Base-by-base conservation (phyloP, 2,329 filamentous ascomycete species). In the Neopestalotiopsis clavispora region DNA sequence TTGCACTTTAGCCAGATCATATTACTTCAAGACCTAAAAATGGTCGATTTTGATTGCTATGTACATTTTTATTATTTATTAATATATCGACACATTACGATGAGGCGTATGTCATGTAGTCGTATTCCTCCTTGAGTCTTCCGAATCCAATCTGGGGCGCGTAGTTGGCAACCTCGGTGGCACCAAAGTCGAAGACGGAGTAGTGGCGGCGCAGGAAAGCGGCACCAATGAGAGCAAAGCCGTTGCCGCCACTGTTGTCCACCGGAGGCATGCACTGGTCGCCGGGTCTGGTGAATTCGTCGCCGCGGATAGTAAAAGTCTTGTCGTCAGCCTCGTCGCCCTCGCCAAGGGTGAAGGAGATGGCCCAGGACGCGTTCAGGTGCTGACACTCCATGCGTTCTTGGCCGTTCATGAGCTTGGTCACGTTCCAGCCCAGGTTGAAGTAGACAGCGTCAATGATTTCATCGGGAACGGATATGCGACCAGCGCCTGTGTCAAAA, bases 231-330 rank as follows among this genome's bases (percentile, higher is more conserved):
- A 81, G 72, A n/a, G 74, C 74, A 61, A 78, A 75, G 4, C 72
- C 73, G 4, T 69, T 62, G 17, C 28, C 6, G 0, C 72, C 73
- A 17, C 74, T 72, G 23, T 71, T 63, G 9, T 79, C 73, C 9
- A 81, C 77, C 0, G 80, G 80, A 13, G 79, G 79, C 75, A 75
- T 79, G 78, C 79, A 81, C 2, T 79, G 78, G 67, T 80, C 80
- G 1, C 79, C 79, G 0, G 78, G 76, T 0, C 69, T 17, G 17
- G 72, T 72, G 1, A 81, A 71, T 73, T 78, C 73, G 17, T 78
- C 76, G 12, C 80, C 80, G 9, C 64, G 38, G 40, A 66, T 58
- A 0, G 74, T 76, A 5, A 81, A 3, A 23, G 75, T 78, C 23
- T 81, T 10, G 9, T 57, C 52, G 20, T 61, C 68, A 9, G 68